Evolutionary conservation across 352 stramenopile species (phyloP).

Genomic region (Phytophthora colocasiae): DNA sequence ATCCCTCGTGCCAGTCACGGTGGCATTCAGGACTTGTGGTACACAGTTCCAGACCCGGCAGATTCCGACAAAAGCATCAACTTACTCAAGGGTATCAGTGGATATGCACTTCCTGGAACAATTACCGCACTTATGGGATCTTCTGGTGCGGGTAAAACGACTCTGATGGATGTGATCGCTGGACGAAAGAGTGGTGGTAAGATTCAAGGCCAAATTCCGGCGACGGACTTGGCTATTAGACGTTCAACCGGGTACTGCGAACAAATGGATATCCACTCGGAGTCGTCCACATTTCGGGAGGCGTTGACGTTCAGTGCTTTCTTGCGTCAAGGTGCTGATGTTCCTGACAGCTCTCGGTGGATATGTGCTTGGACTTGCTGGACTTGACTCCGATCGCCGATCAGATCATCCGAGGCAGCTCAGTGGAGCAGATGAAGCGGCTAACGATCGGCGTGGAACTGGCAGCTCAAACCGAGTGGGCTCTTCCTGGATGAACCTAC

Average conservation of each 20-base stretch:
- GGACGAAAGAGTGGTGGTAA: conserved; percentile 23
- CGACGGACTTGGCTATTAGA: conserved; percentile 19
- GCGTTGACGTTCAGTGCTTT: conserved; percentile 23
- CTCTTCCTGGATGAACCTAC: conserved; percentile 29
- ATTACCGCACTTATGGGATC: conserved; percentile 29
- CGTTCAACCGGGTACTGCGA: conserved; percentile 23
- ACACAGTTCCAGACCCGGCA: conserved; percentile 14
- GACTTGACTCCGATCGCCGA: conserved; percentile 20
- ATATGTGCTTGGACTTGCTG: conserved; percentile 14
- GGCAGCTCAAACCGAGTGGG: conserved; percentile 15
- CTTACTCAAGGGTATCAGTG: conserved; percentile 24
- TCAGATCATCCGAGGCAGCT: conserved; percentile 28
- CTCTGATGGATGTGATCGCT: conserved; percentile 27
- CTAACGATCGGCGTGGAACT: conserved; percentile 25
- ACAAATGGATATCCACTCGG: conserved; percentile 24
- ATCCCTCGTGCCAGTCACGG: conserved; percentile 7
- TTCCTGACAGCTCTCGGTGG: conserved; percentile 15
- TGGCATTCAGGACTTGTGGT: conserved; percentile 27
- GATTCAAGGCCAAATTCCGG: conserved; percentile 12
- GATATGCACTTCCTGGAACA: conserved; percentile 14
- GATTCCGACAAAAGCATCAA: conserved; percentile 17
- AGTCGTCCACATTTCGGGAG: conserved; percentile 21
- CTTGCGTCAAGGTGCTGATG: conserved; percentile 12
- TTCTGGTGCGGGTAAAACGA: conserved; percentile 27
- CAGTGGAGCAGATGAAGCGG: conserved; percentile 31